These are phyloP conservation scores for Amyloporia xantha DNA, from an alignment of 768 basidiomycete genomes.

Conservation along the genomic window DNA sequence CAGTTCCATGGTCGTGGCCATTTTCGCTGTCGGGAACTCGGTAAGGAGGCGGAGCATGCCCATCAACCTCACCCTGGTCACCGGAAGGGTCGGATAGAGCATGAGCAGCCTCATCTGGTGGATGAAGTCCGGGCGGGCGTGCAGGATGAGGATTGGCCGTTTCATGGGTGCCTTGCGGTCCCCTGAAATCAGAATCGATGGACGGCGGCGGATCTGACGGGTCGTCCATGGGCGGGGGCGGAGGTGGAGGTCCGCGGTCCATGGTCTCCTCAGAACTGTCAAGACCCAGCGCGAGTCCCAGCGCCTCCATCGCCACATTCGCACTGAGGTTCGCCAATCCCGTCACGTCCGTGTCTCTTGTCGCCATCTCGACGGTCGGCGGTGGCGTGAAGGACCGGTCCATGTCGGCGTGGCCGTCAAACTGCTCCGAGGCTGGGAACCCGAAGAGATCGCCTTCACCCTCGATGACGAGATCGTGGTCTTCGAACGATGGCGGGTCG, in stretches of 20 bases:
- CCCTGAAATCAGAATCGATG: slow-evolving; percentile 67
- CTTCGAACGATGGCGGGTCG: slow-evolving; percentile 26
- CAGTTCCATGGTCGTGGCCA: slow-evolving; percentile 25
- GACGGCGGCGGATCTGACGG: slow-evolving; percentile 85
- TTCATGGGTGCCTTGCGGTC: slow-evolving; percentile 21
- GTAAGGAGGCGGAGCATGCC: slow-evolving; percentile 76
- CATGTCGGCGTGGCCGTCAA: slow-evolving; percentile 72
- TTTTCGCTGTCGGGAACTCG: slow-evolving; percentile 41
- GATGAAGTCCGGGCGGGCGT: slow-evolving; percentile 12
- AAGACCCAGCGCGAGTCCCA: slow-evolving; percentile 53
- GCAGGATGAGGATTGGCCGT: slow-evolving; percentile 17
- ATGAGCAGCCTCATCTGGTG: slow-evolving; percentile 9
- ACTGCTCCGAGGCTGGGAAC: slow-evolving; percentile 63
- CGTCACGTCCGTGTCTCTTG: slow-evolving; percentile 63
- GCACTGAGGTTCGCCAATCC: slow-evolving; percentile 53
- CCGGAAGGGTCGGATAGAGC: slow-evolving; percentile 1
- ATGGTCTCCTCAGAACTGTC: slow-evolving; percentile 20
- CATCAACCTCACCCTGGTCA: slow-evolving; percentile 27
- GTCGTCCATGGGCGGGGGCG: slow-evolving; percentile 79
- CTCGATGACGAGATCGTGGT: slow-evolving; percentile 34
- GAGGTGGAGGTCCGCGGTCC: slow-evolving; percentile 54
- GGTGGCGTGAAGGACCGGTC: slow-evolving; percentile 60
- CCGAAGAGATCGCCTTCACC: slow-evolving; percentile 81
- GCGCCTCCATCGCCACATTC: slow-evolving; percentile 48
- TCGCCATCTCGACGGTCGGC: slow-evolving; percentile 70